Base-by-base conservation (phyloP, 192 early-diverging fungal genomes). In the Linnemannia zychae region DNA sequence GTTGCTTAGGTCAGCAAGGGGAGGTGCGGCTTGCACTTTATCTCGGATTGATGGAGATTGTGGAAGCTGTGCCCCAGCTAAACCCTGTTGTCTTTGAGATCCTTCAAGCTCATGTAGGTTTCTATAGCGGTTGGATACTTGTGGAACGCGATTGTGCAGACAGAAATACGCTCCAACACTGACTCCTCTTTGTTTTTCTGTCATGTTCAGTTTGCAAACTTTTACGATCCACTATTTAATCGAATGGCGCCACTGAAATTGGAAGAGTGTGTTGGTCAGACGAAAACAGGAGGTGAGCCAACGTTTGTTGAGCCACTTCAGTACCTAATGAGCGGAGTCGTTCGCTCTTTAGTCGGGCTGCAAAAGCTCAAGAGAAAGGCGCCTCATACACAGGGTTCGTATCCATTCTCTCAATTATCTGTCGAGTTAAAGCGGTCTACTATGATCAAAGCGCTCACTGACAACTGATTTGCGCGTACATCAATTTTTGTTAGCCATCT, bases 1-100 rank as follows among this genome's bases (percentile, higher is more conserved):
- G 93, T 31, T 94, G 94, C 36, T 84, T 95, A 73, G 93, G 90
- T 65, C 93, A 94, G 81, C 95, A 95, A 75, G 75, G 88, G 5
- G 90, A 94, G 48, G 87, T 95, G 22, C 89, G 94, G 22, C 75
- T 89, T 0, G 50, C 81, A 18, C 73, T 92, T 7, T 96, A 96
- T 66, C 75, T 91, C 38, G 90, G 92, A 0, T 79, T 96, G 18
- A 87, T 88, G 12, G 78, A 73, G 7, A 75, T 94, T 24, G 83
- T 91, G 11, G 82, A 89, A 28, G 34, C 77, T 22, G 71, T 75
- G 9, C 73, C 79, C 37, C 79, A 88, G 31, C 67, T 90, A 1
- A 80, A 78, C 31, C 67, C 75, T n/a, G 84, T 88, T n/a, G 87
- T 93, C 18, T 88, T 92, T 75, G 88, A 89, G 57, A 87, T 91